Evolutionary conservation across 176 grass and related monocot genomes (phyloP).

Genomic region (Musa troglodytarum): DNA sequence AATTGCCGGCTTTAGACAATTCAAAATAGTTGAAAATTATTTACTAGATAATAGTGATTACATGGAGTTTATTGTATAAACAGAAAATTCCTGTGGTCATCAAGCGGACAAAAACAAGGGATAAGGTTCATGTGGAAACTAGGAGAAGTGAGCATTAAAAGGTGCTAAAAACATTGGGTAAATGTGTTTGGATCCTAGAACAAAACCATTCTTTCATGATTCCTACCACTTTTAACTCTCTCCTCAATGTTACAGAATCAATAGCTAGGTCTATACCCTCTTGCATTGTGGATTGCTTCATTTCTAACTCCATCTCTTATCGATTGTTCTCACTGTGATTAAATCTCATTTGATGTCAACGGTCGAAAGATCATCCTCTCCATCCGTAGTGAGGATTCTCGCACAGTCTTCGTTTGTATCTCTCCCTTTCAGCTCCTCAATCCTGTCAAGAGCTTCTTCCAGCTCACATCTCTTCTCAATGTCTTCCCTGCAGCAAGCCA

Average conservation of each 20-base stretch:
- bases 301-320: not conserved
- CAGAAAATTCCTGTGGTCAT: not conserved
- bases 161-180: not conserved
- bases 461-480: slow-evolving; percentile 61
- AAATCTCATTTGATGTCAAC: not conserved
- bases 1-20: not conserved
- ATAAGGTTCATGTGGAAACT: not conserved
- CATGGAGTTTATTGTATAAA: too few species aligned
- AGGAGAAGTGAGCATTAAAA: not conserved
- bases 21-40: not conserved
- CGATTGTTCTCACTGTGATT: not conserved
- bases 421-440: slow-evolving; percentile 45
- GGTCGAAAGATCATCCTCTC: not conserved
- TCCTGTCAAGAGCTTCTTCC: slow-evolving; percentile 42
- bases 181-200: not conserved
- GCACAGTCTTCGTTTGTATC: not conserved
- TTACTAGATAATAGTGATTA: too few species aligned
- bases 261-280: too few species aligned
- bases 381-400: not conserved
- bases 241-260: not conserved
- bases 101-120: not conserved
- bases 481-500: slow-evolving; percentile 57
- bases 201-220: not conserved
- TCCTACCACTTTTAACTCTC: not conserved
- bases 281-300: not conserved